Evolutionary conservation across 192 early-diverging fungal genomes (phyloP), one percentile per base, ranked within the genome.

Genomic region (Coemansia sp.): DNA sequence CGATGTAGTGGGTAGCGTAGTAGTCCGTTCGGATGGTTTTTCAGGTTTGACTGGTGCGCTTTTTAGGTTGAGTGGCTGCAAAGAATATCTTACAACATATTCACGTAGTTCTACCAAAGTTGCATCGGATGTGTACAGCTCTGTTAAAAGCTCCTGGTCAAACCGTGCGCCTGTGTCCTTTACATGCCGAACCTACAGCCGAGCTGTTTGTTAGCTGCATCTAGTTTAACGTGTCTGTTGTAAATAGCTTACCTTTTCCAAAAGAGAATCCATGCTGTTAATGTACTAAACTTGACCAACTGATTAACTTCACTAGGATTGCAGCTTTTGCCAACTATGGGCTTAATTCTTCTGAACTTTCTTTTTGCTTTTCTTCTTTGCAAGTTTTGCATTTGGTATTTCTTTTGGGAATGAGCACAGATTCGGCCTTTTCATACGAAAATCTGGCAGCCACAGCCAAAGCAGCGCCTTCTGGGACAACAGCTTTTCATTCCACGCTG

Each of bases 61-160:
- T 12, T 26, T 26, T 4, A 26, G 2, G 4, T 26, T 26, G 23
- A 26, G 23, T 3, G 23, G 23, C 12, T 47, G 38, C 1, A 61
- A 23, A 1, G 54, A 4, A 23, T 67, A 37, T 13, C 15, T 51
- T 13, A 67, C 38, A 0, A 57, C 64, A 39, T 67, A 78, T 45
- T 78, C 74, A 21, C 74, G 68, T 6, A 63, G 21, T 28, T 78
- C 74, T 5, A 70, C 23, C 21, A 55, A 28, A 3, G 23, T 40
- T 5, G 63, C 55, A 3, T 45, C 55, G 14, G 40, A n/a, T 9
- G 19, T 51, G 36, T 66, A 72, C 11, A 72, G 50, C 20, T 57
- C 50, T 9, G 52, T 35, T 18, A 26, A 26, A 26, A 26, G 23
- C 23, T 26, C 23, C 23, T 26, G 23, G 23, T 26, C 23, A 26